Base-by-base conservation (phyloP, 2,329 filamentous ascomycete genomes). In the Orbilia ellipsospora region DNA sequence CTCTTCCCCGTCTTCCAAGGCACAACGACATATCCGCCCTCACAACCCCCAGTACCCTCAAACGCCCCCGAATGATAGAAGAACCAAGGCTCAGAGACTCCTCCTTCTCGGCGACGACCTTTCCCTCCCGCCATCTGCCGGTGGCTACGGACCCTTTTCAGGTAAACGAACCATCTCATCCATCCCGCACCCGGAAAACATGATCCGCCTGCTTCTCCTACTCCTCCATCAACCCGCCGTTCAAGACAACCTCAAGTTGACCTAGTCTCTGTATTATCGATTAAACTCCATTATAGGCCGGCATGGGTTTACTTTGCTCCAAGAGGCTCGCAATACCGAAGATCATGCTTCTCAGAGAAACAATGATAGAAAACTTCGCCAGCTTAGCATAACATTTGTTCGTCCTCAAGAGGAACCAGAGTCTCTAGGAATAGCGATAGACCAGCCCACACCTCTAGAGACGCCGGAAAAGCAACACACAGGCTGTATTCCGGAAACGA, bases 261-360 rank as follows among this genome's bases (percentile, higher is more conserved):
- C 65, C 36, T 16, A 36, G 48, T 20, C 16, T 28, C 15, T 6
- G 18, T 40, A 51, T 57, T n/a, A n/a, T 7, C 18, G 44, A 52
- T 18, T 7, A 36, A 36, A 36, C 10, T 10, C 18, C 44, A 60
- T 60, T 63, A 44, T 74, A 74, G 70, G 70, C 63, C 63, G 60
- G 6, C 63, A 31, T n/a, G 54, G 42, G 42, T 67, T 42, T 59
- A 65, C 85, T 0, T 83, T 90, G 81, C 83, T 84, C 77, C 86
- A 90, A 77, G 88, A 88, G 81, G 88, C 87, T 42, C 84, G 84
- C 20, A 88, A 87, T 78, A 88, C 87, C 12, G 86, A 86, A 79
- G 83, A 82, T 15, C 42, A 51, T 15, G 51, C 42, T n/a, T 74
- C 28, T 31, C 48, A 42, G 48, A 50, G 63, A 48, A 63, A 74